Evolutionary conservation across 2,329 filamentous ascomycete species (phyloP), one percentile per base, ranked within the genome.

Genomic region (Alternaria ethzedia): DNA sequence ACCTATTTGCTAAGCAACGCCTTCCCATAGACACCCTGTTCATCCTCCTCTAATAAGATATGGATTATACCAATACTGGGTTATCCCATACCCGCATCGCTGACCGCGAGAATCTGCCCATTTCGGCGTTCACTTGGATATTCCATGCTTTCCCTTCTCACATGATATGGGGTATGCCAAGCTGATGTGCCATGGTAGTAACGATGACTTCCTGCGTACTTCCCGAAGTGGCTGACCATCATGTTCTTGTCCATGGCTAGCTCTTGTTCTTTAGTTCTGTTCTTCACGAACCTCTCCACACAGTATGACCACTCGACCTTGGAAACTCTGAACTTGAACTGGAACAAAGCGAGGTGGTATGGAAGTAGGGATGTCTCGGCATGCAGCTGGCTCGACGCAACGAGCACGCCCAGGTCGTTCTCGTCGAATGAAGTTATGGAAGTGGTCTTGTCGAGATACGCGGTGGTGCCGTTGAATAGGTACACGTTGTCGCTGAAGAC

Each of bases 281-380:
- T 41, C 15, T 41, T 0, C 8, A 41, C 1, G 3, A 41, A 41
- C 32, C 15, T 41, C 9, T 41, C 32, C 15, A 41, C 15, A 41
- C 15, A 41, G 15, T 41, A 10, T 41, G 32, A n/a, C 32, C 32
- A 41, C 10, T 17, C 1, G 32, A 0, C 32, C 15, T 41, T 41
- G 32, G 32, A 10, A 41, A 41, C 32, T 0, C 9, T 41, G 15
- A 41, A 41, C 32, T 17, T 0, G 9, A 41, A 41, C 10, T 0
- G 0, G 32, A 41, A 41, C 8, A 17, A 17, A 2, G 0, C 15
- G 32, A 41, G 32, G 0, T 17, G 0, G 3, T 41, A 41, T 0
- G 32, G 32, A 1, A 41, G 32, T 0, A 10, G 32, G 4, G 0
- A 8, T 41, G 15, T 41, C 32, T 41, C 32, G 15, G 32, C 32